Percentiles rank a stretch among this genome's conserved stretches.
Conservation (phyloP, 23 red algal genomes). For the Gracilariopsis chorda region DNA sequence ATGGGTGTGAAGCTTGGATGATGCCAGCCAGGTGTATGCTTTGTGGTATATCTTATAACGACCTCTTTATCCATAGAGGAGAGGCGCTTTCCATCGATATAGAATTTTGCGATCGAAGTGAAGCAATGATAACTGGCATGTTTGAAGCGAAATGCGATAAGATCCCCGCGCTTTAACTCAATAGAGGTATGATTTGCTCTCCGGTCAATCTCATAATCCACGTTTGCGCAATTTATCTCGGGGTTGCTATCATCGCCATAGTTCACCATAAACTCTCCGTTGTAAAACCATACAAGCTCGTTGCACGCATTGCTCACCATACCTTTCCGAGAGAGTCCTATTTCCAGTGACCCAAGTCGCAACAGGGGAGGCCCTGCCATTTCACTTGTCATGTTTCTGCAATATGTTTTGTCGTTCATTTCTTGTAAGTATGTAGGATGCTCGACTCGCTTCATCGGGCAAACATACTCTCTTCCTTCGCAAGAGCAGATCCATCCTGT, state of each 20-base stretch:
- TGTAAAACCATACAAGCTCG: slow-evolving; percentile 12
- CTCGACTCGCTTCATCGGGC: neutral
- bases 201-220: neutral
- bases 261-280: slow-evolving; percentile 34
- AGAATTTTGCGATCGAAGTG: slow-evolving; percentile 4
- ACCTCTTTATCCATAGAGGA: neutral
- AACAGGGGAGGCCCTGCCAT: neutral
- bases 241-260: slow-evolving; percentile 7
- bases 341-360: neutral
- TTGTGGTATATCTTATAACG: neutral
- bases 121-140: slow-evolving; percentile 47
- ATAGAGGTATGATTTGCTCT: neutral
- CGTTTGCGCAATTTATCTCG: slow-evolving; percentile 14
- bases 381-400: neutral
- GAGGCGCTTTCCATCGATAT: slow-evolving; percentile 7
- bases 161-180: slow-evolving; percentile 16
- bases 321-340: slow-evolving; percentile 15
- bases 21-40: slow-evolving; percentile 16
- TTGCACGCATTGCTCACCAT: slow-evolving; percentile 35
- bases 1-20: slow-evolving; percentile 3
- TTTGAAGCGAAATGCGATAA: slow-evolving; percentile 44
- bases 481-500: slow-evolving; percentile 51
- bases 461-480: slow-evolving; percentile 26
- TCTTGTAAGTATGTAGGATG: neutral
- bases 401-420: neutral